phyloP scores from a whole-genome alignment of 1,139 yeast genomes.

The Saccharomycopsis crataegensis region DNA sequence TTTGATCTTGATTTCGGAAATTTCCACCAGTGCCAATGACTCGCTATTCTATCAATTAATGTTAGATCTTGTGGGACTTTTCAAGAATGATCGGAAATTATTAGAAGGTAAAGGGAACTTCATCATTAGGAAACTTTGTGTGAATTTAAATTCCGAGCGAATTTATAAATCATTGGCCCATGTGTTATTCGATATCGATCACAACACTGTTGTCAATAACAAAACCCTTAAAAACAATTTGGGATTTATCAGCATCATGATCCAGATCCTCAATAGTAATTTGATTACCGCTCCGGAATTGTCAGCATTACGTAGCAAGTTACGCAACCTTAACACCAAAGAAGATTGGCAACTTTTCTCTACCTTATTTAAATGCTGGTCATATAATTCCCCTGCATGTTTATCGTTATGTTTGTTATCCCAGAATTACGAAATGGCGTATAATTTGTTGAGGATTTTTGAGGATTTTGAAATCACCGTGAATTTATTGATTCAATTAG shows the following conservation, averaged over 20 bases:
- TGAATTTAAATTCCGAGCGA: constrained; percentile 73
- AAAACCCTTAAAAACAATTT: constrained; percentile 33
- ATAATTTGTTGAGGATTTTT: constrained; percentile 63
- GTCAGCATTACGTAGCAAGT: constrained; percentile 56
- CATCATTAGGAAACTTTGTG: constrained; percentile 77
- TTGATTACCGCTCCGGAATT: constrained; percentile 86
- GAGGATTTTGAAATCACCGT: constrained; percentile 72
- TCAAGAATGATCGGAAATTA: constrained; percentile 58
- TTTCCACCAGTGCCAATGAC: constrained; percentile 72
- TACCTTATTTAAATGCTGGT: constrained; percentile 82
- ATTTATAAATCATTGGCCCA: constrained; percentile 77
- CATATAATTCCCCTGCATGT: constrained; percentile 85
- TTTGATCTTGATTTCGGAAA: constrained; percentile 67
- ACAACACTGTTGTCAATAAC: constrained; percentile 25
- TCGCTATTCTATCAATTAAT: constrained; percentile 72
- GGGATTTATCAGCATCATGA: constrained; percentile 71
- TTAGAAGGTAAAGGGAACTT: constrained; percentile 73
- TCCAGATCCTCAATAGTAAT: constrained; percentile 82
- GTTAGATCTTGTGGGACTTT: constrained; percentile 59
- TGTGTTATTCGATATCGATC: constrained; percentile 38
- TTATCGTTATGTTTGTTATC: constrained; percentile 80
- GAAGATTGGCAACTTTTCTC: constrained; percentile 73
- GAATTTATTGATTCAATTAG: constrained; percentile 67
- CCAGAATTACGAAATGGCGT: constrained; percentile 86
- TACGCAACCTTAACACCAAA: constrained; percentile 39